These are phyloP conservation scores for Colletotrichum spaethianum DNA, from an alignment of 2,329 filamentous ascomycete species.

Conservation along the genomic window DNA sequence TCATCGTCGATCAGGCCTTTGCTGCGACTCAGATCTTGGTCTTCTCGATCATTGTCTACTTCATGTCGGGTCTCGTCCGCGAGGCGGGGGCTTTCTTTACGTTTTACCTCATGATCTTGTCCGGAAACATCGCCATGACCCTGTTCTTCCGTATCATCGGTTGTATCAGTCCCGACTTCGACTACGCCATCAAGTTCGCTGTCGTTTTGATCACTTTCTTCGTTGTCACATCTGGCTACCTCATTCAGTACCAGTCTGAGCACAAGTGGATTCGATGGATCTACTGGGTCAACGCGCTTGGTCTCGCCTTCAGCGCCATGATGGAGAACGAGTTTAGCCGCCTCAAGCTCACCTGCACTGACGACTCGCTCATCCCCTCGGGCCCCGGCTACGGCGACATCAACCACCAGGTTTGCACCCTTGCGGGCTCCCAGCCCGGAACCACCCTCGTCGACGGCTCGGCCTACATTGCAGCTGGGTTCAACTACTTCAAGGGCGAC, in stretches of 20 bases:
- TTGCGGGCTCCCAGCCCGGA: slow-evolving; percentile 79
- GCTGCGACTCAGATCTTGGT: slow-evolving; percentile 78
- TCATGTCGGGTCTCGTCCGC: slow-evolving; percentile 79
- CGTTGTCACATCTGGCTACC: slow-evolving; percentile 84
- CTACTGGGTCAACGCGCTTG: slow-evolving; percentile 82
- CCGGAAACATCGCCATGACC: slow-evolving; percentile 80
- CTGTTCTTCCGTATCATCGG: slow-evolving; percentile 84
- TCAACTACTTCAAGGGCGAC: slow-evolving; percentile 75
- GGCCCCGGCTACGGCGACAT: slow-evolving; percentile 80
- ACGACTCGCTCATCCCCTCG: slow-evolving; percentile 77
- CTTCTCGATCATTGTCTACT: slow-evolving; percentile 84
- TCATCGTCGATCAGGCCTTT: slow-evolving; percentile 83
- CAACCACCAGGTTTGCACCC: slow-evolving; percentile 84
- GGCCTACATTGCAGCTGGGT: slow-evolving; percentile 78
- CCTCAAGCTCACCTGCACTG: slow-evolving; percentile 77
- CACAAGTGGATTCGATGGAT: slow-evolving; percentile 87
- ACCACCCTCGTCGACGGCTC: slow-evolving; percentile 74
- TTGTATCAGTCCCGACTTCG: slow-evolving; percentile 83
- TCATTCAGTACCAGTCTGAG: slow-evolving; percentile 83
- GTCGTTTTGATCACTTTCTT: slow-evolving; percentile 86
- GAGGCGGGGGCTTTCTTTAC: slow-evolving; percentile 84
- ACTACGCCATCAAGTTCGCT: slow-evolving; percentile 87
- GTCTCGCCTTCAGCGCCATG: slow-evolving; percentile 81
- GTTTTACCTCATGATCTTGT: slow-evolving; percentile 79
- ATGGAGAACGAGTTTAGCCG: slow-evolving; percentile 90